Conservation (phyloP, 495 filamentous ascomycete genomes). For the Penicillium flavigenum region DNA sequence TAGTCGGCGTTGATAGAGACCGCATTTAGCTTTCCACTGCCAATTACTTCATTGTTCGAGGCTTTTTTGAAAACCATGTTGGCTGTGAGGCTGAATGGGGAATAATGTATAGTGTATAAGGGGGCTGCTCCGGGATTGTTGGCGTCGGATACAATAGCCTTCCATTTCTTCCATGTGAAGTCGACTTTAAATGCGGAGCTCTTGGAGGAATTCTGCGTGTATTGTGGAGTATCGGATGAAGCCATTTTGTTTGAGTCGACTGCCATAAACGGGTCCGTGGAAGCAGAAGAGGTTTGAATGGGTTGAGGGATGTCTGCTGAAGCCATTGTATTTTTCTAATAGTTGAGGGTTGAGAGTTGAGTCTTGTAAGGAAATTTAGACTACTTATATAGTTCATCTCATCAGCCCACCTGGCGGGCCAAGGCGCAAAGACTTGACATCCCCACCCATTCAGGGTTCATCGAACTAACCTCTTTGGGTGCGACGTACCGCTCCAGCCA, state of each 20-base stretch:
- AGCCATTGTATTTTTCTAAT: background rate
- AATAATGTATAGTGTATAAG: constrained; percentile 24
- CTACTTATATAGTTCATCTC: constrained; percentile 5
- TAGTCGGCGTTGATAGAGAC: constrained; percentile 35
- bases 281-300: no score
- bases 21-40: constrained; percentile 24
- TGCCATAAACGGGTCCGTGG: background rate
- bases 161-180: constrained; percentile 33
- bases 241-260: background rate
- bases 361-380: background rate
- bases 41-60: constrained; percentile 19
- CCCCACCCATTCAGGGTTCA: background rate
- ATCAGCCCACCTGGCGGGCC: background rate
- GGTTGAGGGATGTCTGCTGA: no score
- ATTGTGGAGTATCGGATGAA: background rate
- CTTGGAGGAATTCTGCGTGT: background rate
- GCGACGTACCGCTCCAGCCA: background rate
- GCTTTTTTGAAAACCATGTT: constrained; percentile 17
- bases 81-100: constrained; percentile 13
- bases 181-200: constrained; percentile 21
- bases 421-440: constrained; percentile 6
- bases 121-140: constrained; percentile 14
- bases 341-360: background rate
- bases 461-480: constrained; percentile 7
- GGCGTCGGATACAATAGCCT: constrained; percentile 19